Base-by-base conservation (phyloP, 140 eudicot genomes). In the Flaveria floridana region DNA sequence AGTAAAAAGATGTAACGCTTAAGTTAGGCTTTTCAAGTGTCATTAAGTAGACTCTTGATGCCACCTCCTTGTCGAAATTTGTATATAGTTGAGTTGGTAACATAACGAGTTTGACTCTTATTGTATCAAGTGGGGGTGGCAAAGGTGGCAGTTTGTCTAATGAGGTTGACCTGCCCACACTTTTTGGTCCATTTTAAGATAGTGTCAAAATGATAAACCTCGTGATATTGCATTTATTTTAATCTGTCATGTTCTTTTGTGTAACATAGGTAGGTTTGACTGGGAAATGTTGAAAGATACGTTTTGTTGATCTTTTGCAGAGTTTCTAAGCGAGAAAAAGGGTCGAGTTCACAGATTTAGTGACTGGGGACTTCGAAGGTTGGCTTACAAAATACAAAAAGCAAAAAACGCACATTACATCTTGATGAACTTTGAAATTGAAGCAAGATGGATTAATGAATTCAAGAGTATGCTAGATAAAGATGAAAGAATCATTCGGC, bases 301-400 rank as follows among this genome's bases (percentile, higher is more conserved):
- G 6, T 20, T 53, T 71, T 53, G 41, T 34, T 34, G 41, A 34
- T 1, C 15, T 23, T n/a, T 7, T 74, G 78, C 84, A 93, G 99
- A 83, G n/a, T 93, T 90, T 84, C 34, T 93, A 76, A 76, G 66
- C 78, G 97, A 93, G 84, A 93, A 90, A 83, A 90, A 90, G 80
- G 99, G 97, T 10, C 85, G 80, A 83, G 74, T 90, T 47, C 90
- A 94, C 89, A 93, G 99, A 86, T 86, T 88, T 58, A 93, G 96
- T 46, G 99, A 93, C 61, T 90, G 99, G 99, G 99, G 99, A 64
- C 82, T 88, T 62, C 83, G 99, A 19, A 83, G 86, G 79, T 86
- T 93, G 51, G 96, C 96, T 9, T 93, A 93, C 91, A 83, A 82
- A 76, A 93, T 93, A 78, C 86, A 82, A 50, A 86, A 93, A 41